Evolutionary conservation across 805 yeast genomes (phyloP).

Genomic region (Ogataea nitratoaversa): DNA sequence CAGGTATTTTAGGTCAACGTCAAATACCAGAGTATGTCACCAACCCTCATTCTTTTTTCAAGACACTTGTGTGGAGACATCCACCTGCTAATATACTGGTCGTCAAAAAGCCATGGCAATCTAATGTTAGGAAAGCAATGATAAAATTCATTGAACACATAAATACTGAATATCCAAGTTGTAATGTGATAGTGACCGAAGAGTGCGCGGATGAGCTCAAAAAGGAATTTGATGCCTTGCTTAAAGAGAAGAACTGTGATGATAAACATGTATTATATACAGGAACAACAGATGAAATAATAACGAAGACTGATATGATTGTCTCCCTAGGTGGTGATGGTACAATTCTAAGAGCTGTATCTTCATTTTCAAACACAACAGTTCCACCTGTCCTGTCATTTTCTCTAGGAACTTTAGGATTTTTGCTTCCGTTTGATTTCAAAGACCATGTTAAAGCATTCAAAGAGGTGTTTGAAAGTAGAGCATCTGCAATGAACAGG

Average conservation of each 20-base stretch:
- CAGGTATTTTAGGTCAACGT: slow-evolving; percentile 13
- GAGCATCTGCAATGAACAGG: slow-evolving; percentile 71
- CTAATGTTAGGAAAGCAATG: slow-evolving; percentile 61
- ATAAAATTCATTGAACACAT: slow-evolving; percentile 59
- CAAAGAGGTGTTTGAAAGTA: slow-evolving; percentile 57
- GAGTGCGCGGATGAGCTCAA: slow-evolving; percentile 64
- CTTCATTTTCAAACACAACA: slow-evolving; percentile 61
- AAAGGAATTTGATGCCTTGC: slow-evolving; percentile 2
- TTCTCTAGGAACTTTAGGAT: slow-evolving; percentile 89
- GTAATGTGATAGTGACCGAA: slow-evolving; percentile 73
- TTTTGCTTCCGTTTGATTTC: slow-evolving; percentile 82
- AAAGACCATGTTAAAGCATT: slow-evolving; percentile 57
- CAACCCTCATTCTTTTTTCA: slow-evolving; percentile 56
- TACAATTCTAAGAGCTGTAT: slow-evolving; percentile 79
- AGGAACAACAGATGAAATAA: slow-evolving; percentile 54
- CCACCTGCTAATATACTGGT: slow-evolving; percentile 73
- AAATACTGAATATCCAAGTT: slow-evolving; percentile 55
- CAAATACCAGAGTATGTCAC: slow-evolving; percentile 48
- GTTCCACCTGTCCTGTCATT: slow-evolving; percentile 90
- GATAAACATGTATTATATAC: slow-evolving; percentile 44
- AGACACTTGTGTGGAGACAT: slow-evolving; percentile 63
- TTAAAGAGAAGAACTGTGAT: not conserved
- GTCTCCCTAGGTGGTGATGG: slow-evolving; percentile 98
- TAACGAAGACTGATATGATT: slow-evolving; percentile 67
- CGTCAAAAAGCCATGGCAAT: slow-evolving; percentile 82